Conservation (phyloP, 768 basidiomycete species). For the Hygrophoropsis aurantiaca region DNA sequence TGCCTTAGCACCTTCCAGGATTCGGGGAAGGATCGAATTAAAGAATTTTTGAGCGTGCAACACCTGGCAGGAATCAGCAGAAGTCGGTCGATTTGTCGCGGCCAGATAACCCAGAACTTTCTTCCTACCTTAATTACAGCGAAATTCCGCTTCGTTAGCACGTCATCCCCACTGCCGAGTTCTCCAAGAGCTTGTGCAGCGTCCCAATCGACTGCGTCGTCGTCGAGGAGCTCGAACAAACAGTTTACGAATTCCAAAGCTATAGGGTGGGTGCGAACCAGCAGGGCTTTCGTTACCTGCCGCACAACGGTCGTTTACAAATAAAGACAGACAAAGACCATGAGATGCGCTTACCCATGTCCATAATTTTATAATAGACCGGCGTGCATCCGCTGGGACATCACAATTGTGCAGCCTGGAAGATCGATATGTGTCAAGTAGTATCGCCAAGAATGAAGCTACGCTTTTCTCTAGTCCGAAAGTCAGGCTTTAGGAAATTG, state of each 20-base stretch:
- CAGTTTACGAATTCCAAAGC: constrained; percentile 57
- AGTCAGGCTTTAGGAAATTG: neutral
- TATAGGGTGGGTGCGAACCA: constrained; percentile 68
- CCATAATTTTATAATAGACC: constrained; percentile 59
- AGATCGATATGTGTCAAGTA: constrained; percentile 49
- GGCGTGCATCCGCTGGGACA: constrained; percentile 39
- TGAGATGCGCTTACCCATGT: constrained; percentile 55
- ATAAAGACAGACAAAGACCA: neutral
- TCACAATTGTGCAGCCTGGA: constrained; percentile 39
- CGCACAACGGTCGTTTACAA: neutral
- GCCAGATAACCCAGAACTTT: too few species aligned
- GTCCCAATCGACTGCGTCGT: constrained; percentile 61
- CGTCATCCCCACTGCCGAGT: constrained; percentile 56
- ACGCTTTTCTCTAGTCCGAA: constrained; percentile 39
- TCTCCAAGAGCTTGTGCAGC: constrained; percentile 77
- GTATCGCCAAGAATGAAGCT: constrained; percentile 41
- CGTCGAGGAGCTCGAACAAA: constrained; percentile 70
- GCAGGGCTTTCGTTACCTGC: constrained; percentile 77
- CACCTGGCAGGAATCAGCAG: constrained; percentile 43
- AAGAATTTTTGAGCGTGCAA: constrained; percentile 78
- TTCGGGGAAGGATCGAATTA: constrained; percentile 65
- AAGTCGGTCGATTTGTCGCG: neutral
- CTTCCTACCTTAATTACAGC: constrained; percentile 70
- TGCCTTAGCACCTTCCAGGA: constrained; percentile 67
- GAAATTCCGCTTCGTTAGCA: constrained; percentile 77